Base-by-base conservation (phyloP, 495 filamentous ascomycete species). In the Podospora sp. region DNA sequence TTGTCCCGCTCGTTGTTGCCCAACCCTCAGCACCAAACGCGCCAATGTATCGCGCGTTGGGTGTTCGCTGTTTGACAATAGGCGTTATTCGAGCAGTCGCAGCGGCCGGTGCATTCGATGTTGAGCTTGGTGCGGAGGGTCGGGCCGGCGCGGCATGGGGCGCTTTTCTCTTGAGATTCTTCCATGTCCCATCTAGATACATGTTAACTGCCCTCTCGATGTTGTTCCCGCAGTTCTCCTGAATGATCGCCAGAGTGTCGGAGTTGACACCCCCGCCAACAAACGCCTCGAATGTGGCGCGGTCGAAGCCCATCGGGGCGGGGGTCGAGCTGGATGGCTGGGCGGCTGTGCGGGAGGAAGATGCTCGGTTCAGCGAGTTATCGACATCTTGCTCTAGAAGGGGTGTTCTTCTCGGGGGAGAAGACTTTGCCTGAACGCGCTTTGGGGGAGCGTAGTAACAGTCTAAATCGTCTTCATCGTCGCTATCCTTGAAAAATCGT, bases 101-200 rank as follows among this genome's bases (percentile, higher is more conserved):
- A 6, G 5, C 25, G 6, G 27, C 20, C 27, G 69, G 65, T n/a
- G 60, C 36, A 21, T 66, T 21, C 9, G 61, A 24, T 49, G 52
- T 65, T 40, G 68, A 33, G n/a, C 49, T 33, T 11, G 65, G 16
- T 68, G 65, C 20, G n/a, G 68, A 61, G 4, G 71, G 59, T 24
- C 57, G 69, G 2, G 61, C 25, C 57, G 72, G 57, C 18, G 67
- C 21, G 60, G 76, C 68, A 16, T 64, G 60, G 3, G 71, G 40
- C 9, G 64, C n/a, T 60, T 72, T 70, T 64, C 60, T 60, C 63
- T 75, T 73, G 18, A 80, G 69, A 1, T 75, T 85, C 71, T 90
- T 94, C 92, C 92, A 97, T 6, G 93, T 97, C 16, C 94, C 94
- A 70, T 99, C 95, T 59, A 97, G 89, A 73, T 93, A 99, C 79